Evolutionary conservation across 148 eudicot genomes (phyloP).

Genomic region (Simmondsia chinensis): DNA sequence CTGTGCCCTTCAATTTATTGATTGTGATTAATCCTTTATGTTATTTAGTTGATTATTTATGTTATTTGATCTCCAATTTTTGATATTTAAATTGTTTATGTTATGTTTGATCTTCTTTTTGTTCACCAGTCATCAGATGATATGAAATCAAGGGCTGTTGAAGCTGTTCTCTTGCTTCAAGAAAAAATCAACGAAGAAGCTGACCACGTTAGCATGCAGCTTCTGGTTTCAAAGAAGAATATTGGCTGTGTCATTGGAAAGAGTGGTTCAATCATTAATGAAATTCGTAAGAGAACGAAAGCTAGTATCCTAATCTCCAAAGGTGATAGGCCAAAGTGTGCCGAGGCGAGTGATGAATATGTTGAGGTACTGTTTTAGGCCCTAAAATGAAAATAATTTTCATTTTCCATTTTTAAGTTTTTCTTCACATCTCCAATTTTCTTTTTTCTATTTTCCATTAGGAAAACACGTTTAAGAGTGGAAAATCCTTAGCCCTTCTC

Average conservation of each 20-base stretch:
- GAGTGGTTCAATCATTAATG: slow-evolving; percentile 84
- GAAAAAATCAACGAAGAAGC: slow-evolving; percentile 88
- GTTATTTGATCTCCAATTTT: too few relatives aligned
- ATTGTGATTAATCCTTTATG: not conserved
- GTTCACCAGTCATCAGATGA: slow-evolving; percentile 65
- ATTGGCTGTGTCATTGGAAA: slow-evolving; percentile 91
- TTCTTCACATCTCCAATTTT: too few relatives aligned
- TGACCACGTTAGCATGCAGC: slow-evolving; percentile 43
- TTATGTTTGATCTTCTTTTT: not conserved
- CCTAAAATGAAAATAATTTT: too few relatives aligned
- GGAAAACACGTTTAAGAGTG: too few relatives aligned
- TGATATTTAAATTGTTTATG: too few relatives aligned
- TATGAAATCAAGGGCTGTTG: slow-evolving; percentile 74
- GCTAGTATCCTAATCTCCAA: slow-evolving; percentile 80
- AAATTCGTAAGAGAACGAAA: slow-evolving; percentile 71
- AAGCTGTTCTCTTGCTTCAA: slow-evolving; percentile 89
- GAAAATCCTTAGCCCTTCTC: too few relatives aligned
- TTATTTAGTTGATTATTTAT: slow-evolving; percentile 1
- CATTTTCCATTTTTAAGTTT: too few relatives aligned
- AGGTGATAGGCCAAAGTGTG: slow-evolving; percentile 58
- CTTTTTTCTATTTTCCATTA: too few relatives aligned
- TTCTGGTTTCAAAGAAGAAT: slow-evolving; percentile 67
- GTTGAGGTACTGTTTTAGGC: slow-evolving; percentile 80
- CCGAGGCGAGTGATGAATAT: slow-evolving; percentile 54
- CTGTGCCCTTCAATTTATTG: too few relatives aligned